Evolutionary conservation across 2,329 filamentous ascomycete genomes (phyloP).

Genomic region (Malbranchea zuffiana): DNA sequence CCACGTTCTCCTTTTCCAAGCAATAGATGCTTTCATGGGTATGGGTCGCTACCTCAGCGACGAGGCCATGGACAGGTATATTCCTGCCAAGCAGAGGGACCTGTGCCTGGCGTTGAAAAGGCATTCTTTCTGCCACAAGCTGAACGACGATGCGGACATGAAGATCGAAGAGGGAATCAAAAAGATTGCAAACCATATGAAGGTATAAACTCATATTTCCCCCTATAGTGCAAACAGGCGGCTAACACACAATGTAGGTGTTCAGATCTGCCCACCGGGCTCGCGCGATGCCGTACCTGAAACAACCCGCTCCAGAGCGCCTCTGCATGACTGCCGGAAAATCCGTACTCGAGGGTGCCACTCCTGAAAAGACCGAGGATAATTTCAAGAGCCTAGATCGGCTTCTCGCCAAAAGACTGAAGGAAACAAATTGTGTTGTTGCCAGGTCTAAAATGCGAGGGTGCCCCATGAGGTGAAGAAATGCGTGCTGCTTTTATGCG

Average conservation of each 20-base stretch:
- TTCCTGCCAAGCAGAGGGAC: constrained; percentile 21
- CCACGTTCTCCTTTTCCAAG: constrained; percentile 17
- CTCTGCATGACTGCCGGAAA: constrained; percentile 30
- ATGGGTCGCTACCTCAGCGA: constrained; percentile 23
- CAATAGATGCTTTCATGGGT: neutral
- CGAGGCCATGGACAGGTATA: constrained; percentile 16
- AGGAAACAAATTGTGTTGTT: constrained; percentile 6
- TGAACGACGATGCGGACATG: constrained; percentile 15
- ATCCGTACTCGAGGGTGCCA: constrained; percentile 9
- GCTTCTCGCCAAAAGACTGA: constrained; percentile 5
- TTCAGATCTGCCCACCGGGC: constrained; percentile 25
- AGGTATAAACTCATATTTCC: constrained; percentile 10
- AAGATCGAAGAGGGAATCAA: constrained; percentile 19
- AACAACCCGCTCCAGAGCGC: constrained; percentile 24
- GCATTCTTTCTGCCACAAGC: constrained; percentile 17
- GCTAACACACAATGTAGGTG: constrained; percentile 13
- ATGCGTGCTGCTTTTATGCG: too few species aligned
- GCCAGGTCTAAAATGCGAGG: too few species aligned
- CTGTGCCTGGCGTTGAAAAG: constrained; percentile 18
- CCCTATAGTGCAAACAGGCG: neutral
- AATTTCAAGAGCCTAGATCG: constrained; percentile 6
- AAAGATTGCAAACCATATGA: constrained; percentile 24
- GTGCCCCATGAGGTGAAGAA: too few species aligned
- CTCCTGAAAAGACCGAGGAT: too few species aligned
- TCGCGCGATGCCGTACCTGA: constrained; percentile 22